These are phyloP conservation scores for Graphium sp. DNA, from an alignment of 2,329 filamentous ascomycete species.

Conservation along the genomic window DNA sequence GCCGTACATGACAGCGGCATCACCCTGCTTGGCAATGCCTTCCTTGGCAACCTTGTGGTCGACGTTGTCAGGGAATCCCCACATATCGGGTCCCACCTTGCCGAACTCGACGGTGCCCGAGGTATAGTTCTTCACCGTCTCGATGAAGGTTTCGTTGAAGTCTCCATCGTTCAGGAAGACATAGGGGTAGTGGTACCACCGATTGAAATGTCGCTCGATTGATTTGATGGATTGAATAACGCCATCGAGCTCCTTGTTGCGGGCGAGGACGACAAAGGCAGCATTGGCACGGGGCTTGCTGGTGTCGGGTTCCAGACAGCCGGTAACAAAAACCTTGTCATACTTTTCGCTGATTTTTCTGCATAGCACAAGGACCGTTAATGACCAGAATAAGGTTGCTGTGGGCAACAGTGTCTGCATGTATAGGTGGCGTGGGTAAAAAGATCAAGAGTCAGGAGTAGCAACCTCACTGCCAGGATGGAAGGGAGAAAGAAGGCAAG, in stretches of 20 bases:
- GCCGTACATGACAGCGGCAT: constrained; percentile 97
- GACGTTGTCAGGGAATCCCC: constrained; percentile 95
- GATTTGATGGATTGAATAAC: constrained; percentile 96
- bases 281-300: constrained; percentile 75
- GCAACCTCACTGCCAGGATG: not conserved
- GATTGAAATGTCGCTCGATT: constrained; percentile 96
- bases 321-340: constrained; percentile 89
- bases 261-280: constrained; percentile 84
- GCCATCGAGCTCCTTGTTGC: constrained; percentile 92
- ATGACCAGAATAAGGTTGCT: not conserved
- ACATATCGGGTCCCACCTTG: constrained; percentile 78
- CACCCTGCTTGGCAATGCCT: constrained; percentile 90
- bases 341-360: constrained; percentile 95
- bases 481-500: not conserved
- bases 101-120: constrained; percentile 80
- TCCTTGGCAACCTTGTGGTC: constrained; percentile 88
- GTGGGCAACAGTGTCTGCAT: no score
- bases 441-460: no score
- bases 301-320: constrained; percentile 70
- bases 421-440: no score
- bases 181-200: constrained; percentile 97
- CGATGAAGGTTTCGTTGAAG: constrained; percentile 89
- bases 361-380: constrained; percentile 6
- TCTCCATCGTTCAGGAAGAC: constrained; percentile 96
- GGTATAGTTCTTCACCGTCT: constrained; percentile 79